Evolutionary conservation across 2,329 filamentous ascomycete genomes (phyloP).

Genomic region (Monilinia polystroma): DNA sequence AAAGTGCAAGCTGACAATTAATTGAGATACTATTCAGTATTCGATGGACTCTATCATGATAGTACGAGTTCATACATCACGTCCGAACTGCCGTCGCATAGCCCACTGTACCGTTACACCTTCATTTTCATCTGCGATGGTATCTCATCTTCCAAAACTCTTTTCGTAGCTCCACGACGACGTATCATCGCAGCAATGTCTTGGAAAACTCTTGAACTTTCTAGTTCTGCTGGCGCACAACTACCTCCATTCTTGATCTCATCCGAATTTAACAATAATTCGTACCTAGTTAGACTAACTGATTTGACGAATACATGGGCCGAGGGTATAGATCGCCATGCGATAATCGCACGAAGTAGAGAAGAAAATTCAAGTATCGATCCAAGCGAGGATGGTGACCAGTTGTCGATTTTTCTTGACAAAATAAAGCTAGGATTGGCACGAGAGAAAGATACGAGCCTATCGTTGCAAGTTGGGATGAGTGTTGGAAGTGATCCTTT

Average conservation of each 20-base stretch:
- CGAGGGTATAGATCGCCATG: slow-evolving; percentile 60
- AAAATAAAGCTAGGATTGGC: slow-evolving; percentile 55
- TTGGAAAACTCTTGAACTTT: slow-evolving; percentile 34
- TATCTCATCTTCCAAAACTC: not conserved
- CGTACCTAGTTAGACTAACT: slow-evolving; percentile 66
- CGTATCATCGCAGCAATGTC: slow-evolving; percentile 27
- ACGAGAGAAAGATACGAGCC: slow-evolving; percentile 47
- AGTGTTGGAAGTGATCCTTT: slow-evolving; percentile 33
- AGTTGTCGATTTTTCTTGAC: slow-evolving; percentile 65
- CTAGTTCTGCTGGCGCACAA: slow-evolving; percentile 33
- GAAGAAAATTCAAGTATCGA: slow-evolving; percentile 69
- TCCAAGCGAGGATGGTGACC: slow-evolving; percentile 60
- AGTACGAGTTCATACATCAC: not conserved
- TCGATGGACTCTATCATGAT: not conserved
- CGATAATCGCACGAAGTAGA: slow-evolving; percentile 62
- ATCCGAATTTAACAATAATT: slow-evolving; percentile 51
- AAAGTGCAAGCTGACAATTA: not conserved
- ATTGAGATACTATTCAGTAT: not conserved
- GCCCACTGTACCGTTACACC: not conserved
- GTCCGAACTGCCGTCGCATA: not conserved
- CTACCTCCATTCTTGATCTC: slow-evolving; percentile 65
- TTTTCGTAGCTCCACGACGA: not conserved
- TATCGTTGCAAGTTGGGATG: slow-evolving; percentile 44
- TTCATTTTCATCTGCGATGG: not conserved
- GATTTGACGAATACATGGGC: slow-evolving; percentile 74